Evolutionary conservation across 495 filamentous ascomycete species (phyloP).

Genomic region (Penicillium bovifimosum): DNA sequence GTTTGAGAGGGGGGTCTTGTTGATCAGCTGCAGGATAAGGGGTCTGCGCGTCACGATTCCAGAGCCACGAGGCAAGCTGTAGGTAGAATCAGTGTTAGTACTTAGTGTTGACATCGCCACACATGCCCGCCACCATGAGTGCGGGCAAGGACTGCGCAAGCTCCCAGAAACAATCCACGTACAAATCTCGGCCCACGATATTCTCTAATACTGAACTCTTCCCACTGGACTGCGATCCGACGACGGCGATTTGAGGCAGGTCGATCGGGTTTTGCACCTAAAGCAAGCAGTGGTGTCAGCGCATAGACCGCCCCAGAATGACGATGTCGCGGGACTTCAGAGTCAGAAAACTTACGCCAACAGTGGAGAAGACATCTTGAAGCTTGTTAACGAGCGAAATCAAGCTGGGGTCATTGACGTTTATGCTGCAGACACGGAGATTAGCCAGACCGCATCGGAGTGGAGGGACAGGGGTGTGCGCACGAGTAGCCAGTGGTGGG

Average conservation of each 20-base stretch:
- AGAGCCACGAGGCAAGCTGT: constrained; percentile 90
- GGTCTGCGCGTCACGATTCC: constrained; percentile 97
- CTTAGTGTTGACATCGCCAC: constrained; percentile 18
- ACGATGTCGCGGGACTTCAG: constrained; percentile 2
- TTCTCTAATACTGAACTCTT: constrained; percentile 99
- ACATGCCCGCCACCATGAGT: constrained; percentile 11
- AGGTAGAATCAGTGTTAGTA: constrained; percentile 22
- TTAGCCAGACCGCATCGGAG: constrained; percentile 30
- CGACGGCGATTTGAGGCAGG: constrained; percentile 96
- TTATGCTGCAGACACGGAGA: constrained; percentile 52
- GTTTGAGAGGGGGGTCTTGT: constrained; percentile 66
- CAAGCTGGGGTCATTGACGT: constrained; percentile 72
- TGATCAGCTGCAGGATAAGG: constrained; percentile 96
- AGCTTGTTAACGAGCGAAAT: constrained; percentile 98
- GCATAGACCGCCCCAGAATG: constrained; percentile 2
- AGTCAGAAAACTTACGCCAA: constrained; percentile 66
- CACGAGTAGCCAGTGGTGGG: constrained; percentile 45
- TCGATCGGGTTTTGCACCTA: constrained; percentile 98
- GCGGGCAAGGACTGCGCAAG: constrained; percentile 3
- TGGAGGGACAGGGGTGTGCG: constrained; percentile 26
- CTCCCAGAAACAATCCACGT: constrained; percentile 30
- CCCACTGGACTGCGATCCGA: constrained; percentile 97
- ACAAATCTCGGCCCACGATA: constrained; percentile 99
- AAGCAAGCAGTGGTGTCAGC: constrained; percentile 31
- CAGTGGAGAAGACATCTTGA: constrained; percentile 98